Conservation (phyloP, 139 green algal genomes). For the Pseudopediastrum boryanum region DNA sequence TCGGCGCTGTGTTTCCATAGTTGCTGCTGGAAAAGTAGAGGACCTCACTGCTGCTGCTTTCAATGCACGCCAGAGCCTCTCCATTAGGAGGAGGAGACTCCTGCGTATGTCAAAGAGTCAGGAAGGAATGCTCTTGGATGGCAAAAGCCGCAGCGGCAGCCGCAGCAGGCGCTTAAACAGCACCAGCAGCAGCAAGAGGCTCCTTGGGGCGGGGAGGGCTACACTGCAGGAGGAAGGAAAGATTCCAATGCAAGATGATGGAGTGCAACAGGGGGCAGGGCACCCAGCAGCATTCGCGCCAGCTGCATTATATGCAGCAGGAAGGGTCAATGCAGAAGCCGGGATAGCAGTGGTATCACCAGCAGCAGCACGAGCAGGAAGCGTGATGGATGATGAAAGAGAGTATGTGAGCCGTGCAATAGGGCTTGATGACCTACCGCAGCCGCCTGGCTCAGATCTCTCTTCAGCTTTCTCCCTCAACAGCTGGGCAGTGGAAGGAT, state of each 20-base stretch:
- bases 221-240: no score
- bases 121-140: not conserved
- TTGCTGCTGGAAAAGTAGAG: no score
- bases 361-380: not conserved
- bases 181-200: constrained; percentile 2
- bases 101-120: no score
- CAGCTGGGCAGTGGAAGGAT: not conserved
- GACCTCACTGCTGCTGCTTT: no score
- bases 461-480: not conserved
- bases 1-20: no score
- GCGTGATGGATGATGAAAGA: not conserved
- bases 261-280: no score
- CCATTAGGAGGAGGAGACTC: no score
- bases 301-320: not conserved
- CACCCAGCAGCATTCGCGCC: no score
- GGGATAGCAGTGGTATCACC: not conserved
- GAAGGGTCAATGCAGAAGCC: not conserved
- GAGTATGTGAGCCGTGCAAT: not conserved
- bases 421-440: not conserved
- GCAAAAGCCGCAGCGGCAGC: not conserved
- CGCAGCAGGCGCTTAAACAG: not conserved
- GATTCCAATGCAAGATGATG: no score
- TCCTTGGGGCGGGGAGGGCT: no score
- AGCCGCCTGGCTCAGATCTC: not conserved
- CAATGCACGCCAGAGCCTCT: no score